Evolutionary conservation across 2,329 filamentous ascomycete genomes (phyloP).

Genomic region (Diaporthe vaccinii): DNA sequence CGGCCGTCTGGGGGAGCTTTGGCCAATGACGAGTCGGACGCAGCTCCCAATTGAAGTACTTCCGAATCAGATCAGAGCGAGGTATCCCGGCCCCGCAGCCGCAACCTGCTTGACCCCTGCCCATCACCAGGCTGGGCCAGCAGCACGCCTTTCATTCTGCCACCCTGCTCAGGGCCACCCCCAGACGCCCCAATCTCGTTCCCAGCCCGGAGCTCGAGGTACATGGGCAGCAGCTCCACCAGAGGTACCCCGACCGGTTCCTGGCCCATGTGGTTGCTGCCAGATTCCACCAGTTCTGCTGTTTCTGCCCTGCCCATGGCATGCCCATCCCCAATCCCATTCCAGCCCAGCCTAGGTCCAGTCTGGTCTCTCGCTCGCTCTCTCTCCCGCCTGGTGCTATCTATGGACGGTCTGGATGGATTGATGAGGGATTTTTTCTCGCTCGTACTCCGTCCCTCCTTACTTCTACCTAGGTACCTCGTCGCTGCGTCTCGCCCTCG

Average conservation of each 20-base stretch:
- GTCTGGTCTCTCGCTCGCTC: not conserved
- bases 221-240: constrained; percentile 16
- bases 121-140: constrained; percentile 25
- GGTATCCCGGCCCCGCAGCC: constrained; percentile 26
- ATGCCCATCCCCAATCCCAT: constrained; percentile 19
- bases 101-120: constrained; percentile 24
- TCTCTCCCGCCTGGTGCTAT: constrained; percentile 13
- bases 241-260: constrained; percentile 15
- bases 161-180: constrained; percentile 11
- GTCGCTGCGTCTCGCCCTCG: constrained; percentile 37
- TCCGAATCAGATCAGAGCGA: constrained; percentile 6
- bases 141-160: not conserved
- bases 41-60: constrained; percentile 24
- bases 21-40: constrained; percentile 33
- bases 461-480: constrained; percentile 5
- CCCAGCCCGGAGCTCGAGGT: constrained; percentile 19
- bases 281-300: constrained; percentile 9
- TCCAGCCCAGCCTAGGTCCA: constrained; percentile 16
- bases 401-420: constrained; percentile 23
- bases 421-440: constrained; percentile 36
- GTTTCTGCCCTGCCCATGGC: not conserved
- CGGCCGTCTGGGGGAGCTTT: constrained; percentile 30
- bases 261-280: constrained; percentile 4
- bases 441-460: constrained; percentile 27
- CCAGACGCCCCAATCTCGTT: constrained; percentile 35